Conservation (phyloP, 23 red algal genomes). For the Agarophyton chilense region DNA sequence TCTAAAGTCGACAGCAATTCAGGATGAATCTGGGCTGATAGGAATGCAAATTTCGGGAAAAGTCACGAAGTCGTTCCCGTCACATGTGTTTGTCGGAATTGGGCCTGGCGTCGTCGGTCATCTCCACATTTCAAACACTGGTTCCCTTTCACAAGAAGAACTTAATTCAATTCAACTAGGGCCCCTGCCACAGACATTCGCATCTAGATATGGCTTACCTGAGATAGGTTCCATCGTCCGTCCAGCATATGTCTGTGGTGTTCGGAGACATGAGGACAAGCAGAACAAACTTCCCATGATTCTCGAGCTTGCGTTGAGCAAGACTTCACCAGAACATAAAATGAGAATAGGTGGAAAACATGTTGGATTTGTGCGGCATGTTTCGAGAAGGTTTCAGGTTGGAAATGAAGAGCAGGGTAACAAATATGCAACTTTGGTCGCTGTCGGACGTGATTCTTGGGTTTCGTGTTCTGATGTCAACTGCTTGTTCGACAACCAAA, state of each 20-base stretch:
- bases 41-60: conserved; percentile 49
- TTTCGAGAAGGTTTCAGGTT: neutral
- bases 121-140: conserved; percentile 49
- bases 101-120: conserved; percentile 44
- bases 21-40: conserved; percentile 29
- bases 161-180: neutral
- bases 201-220: conserved; percentile 33
- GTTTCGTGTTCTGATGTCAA: conserved; percentile 41
- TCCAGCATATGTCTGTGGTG: conserved; percentile 30
- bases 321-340: neutral
- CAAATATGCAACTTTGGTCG: neutral
- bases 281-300: conserved; percentile 26
- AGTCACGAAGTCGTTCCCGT: conserved; percentile 16
- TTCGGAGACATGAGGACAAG: conserved; percentile 3
- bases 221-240: conserved; percentile 12
- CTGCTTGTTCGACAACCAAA: conserved; percentile 13
- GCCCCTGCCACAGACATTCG: neutral
- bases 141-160: conserved; percentile 17
- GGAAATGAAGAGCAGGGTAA: neutral
- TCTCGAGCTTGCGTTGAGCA: conserved; percentile 25
- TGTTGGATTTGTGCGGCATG: conserved; percentile 48
- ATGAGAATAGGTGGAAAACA: neutral
- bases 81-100: conserved; percentile 37
- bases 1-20: neutral
- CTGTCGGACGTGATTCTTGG: neutral